Base-by-base conservation (phyloP, 1,284 basidiomycete species). In the Phylloboletellus chloephorus region DNA sequence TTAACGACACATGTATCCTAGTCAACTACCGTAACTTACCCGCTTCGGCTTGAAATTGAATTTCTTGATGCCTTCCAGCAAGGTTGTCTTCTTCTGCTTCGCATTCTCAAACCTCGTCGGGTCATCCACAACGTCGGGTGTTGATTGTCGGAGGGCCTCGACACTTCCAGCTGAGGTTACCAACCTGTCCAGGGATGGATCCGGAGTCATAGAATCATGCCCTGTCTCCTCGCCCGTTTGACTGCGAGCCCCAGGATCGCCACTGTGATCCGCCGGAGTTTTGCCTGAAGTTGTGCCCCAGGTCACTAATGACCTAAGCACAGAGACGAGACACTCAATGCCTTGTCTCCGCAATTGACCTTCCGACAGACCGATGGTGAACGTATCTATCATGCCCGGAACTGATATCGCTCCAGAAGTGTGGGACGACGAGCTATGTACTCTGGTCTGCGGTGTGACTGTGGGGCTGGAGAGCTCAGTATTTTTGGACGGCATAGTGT, bases 21-120 rank as follows among this genome's bases (percentile, higher is more conserved):
- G 23, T 41, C 23, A 15, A 38, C 3, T 39, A 20, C 15, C 7
- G 20, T 15, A 21, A 64, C 71, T 28, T 53, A 88, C 89, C 53
- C 83, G 76, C 66, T 96, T 97, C 9, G 96, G 94, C 67, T 98
- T 98, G 70, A 88, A 94, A 67, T 98, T 98, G 70, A 99, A 99
- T 64, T 92, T 92, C 65, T 87, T 92, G 63, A 99, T 89, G 21
- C 95, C 97, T 60, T 98, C 96, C 32, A 96, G 67, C 21, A 98
- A 66, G 1, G 88, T 92, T 24, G 90, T 98, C 72, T 99, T 99
- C 68, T 92, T 88, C 66, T 93, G 88, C 65, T 97, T 98, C 21
- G 93, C 96, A 51, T 78, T 94, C 68, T 98, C 96, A 54, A 99
- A 98, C 58, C 80, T 81, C 25, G 75, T 84, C 0, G 95, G 95